These are phyloP conservation scores for Cyberlindnera xylosilytica DNA, from an alignment of 805 yeast species.

Conservation along the genomic window DNA sequence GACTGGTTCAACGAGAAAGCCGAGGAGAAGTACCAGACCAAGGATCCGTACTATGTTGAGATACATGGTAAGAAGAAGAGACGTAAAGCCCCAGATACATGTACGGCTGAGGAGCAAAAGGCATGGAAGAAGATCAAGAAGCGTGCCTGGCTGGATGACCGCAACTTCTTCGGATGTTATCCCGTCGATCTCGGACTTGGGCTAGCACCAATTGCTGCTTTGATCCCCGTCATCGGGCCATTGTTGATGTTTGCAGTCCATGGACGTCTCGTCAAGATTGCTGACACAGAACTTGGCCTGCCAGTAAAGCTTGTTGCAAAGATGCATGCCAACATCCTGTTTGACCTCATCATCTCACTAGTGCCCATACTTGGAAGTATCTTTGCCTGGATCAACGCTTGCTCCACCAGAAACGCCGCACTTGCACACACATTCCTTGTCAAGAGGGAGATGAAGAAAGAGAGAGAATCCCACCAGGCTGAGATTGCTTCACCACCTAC, in stretches of 20 bases:
- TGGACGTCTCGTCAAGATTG: constrained; percentile 58
- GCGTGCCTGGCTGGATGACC: constrained; percentile 86
- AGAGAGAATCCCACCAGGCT: constrained; percentile 4
- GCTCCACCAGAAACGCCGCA: constrained; percentile 89
- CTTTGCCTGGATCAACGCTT: constrained; percentile 76
- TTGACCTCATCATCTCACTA: constrained; percentile 72
- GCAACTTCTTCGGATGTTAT: constrained; percentile 76
- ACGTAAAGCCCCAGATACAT: constrained; percentile 57
- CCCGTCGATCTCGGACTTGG: constrained; percentile 77
- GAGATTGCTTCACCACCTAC: background rate
- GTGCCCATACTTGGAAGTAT: constrained; percentile 80
- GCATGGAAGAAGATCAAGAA: constrained; percentile 71
- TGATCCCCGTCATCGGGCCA: constrained; percentile 87
- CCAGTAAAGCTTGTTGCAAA: constrained; percentile 61
- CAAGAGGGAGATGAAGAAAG: constrained; percentile 14
- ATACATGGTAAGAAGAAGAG: constrained; percentile 51
- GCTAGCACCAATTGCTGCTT: constrained; percentile 65
- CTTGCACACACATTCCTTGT: constrained; percentile 49
- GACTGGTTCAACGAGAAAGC: constrained; percentile 66
- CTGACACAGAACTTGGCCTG: constrained; percentile 51
- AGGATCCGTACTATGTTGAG: constrained; percentile 62
- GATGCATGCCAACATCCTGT: constrained; percentile 69
- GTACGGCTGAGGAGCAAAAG: constrained; percentile 56
- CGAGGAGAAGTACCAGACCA: constrained; percentile 59
- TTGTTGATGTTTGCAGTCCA: constrained; percentile 76